Percentiles rank a stretch among this genome's conserved stretches.
phyloP scores from a whole-genome alignment of 495 filamentous ascomycete species.

The Penicillium argentinense region DNA sequence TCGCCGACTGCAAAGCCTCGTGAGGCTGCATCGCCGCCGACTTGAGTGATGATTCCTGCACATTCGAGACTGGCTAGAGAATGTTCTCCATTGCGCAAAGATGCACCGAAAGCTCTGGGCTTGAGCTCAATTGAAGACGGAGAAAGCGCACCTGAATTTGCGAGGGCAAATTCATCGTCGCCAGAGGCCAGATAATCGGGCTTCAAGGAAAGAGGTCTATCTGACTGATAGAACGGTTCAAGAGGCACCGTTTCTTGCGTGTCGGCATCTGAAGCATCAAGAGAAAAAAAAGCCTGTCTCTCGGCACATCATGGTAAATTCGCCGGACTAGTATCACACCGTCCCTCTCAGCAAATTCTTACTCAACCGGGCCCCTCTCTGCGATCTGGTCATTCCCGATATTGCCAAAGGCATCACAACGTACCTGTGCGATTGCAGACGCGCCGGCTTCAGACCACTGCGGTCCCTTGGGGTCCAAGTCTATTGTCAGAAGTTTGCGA shows the following conservation, averaged over 20 bases:
- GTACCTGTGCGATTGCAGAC: background rate
- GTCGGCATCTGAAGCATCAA: background rate
- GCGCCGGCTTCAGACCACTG: background rate
- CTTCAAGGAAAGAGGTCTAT: background rate
- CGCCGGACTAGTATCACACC: background rate
- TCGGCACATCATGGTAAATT: background rate
- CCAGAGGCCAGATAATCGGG: background rate
- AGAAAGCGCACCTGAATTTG: background rate
- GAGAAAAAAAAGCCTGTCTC: background rate
- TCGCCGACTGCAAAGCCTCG: slow-evolving; percentile 36
- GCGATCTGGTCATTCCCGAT: background rate
- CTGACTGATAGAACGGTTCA: background rate
- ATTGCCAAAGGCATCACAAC: background rate
- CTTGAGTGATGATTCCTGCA: slow-evolving; percentile 38
- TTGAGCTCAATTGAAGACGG: slow-evolving; percentile 22
- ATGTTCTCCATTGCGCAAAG: slow-evolving; percentile 41
- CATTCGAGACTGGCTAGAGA: slow-evolving; percentile 39
- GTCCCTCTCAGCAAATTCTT: background rate
- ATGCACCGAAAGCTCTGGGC: slow-evolving; percentile 32
- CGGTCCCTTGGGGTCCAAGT: background rate
- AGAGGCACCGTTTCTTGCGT: background rate
- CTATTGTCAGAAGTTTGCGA: background rate
- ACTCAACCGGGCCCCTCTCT: background rate
- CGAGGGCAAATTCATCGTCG: background rate
- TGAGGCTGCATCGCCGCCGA: slow-evolving; percentile 12